phyloP scores from a whole-genome alignment of 768 basidiomycete species.

The Gautieria morchelliformis region DNA sequence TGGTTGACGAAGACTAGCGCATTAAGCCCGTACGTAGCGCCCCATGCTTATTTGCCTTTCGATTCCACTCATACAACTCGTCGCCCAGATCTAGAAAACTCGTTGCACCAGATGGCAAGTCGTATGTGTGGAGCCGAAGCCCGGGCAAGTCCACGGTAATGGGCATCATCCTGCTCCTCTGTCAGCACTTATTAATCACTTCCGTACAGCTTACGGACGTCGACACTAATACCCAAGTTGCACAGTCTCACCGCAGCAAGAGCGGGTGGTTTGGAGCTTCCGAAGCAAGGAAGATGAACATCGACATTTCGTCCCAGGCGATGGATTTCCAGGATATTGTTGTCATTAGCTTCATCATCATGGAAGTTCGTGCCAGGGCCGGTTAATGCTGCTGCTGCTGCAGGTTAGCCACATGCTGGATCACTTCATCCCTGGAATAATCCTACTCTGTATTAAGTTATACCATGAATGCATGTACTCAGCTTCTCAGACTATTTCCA shows the following conservation, averaged over 20 bases:
- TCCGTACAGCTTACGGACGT: background rate
- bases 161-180: background rate
- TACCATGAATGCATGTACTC: too few relatives aligned
- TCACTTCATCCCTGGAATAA: too few relatives aligned
- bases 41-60: background rate
- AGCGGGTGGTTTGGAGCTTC: background rate
- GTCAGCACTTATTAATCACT: background rate
- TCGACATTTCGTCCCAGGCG: background rate
- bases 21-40: too few relatives aligned
- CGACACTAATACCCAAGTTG: background rate
- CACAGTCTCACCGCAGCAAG: background rate
- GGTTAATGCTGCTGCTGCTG: too few relatives aligned
- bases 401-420: too few relatives aligned
- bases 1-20: background rate
- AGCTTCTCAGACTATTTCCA: too few relatives aligned
- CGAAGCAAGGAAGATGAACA: background rate
- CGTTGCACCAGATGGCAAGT: background rate
- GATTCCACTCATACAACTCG: too few relatives aligned
- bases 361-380: background rate
- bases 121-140: background rate
- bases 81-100: background rate
- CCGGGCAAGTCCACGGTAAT: background rate
- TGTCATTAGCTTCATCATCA: background rate
- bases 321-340: background rate
- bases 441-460: too few relatives aligned